Base-by-base conservation (phyloP, 805 yeast species). In the Kodamaea jinghongensis region DNA sequence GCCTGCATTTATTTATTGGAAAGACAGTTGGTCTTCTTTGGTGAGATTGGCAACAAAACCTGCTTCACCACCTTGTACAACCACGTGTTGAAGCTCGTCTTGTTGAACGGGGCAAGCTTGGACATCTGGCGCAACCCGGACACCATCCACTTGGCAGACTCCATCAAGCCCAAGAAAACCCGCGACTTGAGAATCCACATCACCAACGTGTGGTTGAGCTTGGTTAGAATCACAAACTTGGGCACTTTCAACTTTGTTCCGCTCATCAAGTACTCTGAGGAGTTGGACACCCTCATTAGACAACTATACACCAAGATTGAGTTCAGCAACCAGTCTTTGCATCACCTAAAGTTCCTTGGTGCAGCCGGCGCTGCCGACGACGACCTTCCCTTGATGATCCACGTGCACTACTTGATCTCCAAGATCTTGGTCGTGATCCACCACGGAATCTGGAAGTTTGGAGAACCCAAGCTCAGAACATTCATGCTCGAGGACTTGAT, bases 131-230 rank as follows among this genome's bases (percentile, higher is more conserved):
- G 32, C 8, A 38, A 38, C 29, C 42, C 42, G 4, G 42, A 38
- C 22, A 17, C 26, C 7, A 20, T 38, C 12, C 8, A 23, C 8
- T 31, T 25, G 22, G n/a, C 37, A 4, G 37, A 22, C 16, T 4
- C 16, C 8, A 12, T 31, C 16, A 34, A 34, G 6, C 36, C 31
- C 4, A 20, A 20, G n/a, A 25, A 27, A n/a, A 27, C 34, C 8
- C n/a, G 25, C 15, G 32, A 32, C 22, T 17, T 33, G 29, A 25
- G 42, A 28, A 3, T 38, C 7, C 42, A 38, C 25, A 7, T 38
- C n/a, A 31, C 42, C n/a, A 26, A 34, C 22, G 17, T 67, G 5
- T 69, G 73, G 73, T 44, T 47, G 29, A 69, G 64, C 23, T 26
- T 62, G n/a, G 42, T 69, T n/a, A 39, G 72, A 12, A 35, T 64